Evolutionary conservation across 495 filamentous ascomycete genomes (phyloP).

Genomic region (Hamigera avellanea): DNA sequence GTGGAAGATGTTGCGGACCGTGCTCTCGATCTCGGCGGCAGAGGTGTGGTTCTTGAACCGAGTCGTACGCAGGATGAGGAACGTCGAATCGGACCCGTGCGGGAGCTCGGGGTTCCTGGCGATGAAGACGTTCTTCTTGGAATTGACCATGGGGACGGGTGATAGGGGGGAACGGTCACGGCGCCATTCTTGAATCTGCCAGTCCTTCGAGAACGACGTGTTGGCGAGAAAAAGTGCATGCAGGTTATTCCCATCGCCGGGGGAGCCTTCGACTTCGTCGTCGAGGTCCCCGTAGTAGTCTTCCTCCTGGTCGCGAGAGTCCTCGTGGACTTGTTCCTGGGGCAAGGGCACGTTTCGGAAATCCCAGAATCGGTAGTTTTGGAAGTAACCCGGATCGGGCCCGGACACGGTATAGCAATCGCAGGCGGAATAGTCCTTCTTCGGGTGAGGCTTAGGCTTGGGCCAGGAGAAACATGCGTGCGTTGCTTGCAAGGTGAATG

Average conservation of each 20-base stretch:
- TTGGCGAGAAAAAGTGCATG: conserved; percentile 19
- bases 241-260: conserved; percentile 1
- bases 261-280: conserved; percentile 16
- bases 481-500: background rate
- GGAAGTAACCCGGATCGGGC: conserved; percentile 41
- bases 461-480: background rate
- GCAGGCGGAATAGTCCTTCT: conserved; percentile 13
- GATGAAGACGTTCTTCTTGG: conserved; percentile 56
- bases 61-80: conserved; percentile 50
- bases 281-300: conserved; percentile 24
- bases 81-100: conserved; percentile 26
- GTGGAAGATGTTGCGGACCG: conserved; percentile 39
- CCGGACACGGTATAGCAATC: conserved; percentile 31
- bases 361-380: conserved; percentile 55
- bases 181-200: conserved; percentile 50
- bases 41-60: conserved; percentile 45
- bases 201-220: conserved; percentile 35
- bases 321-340: conserved; percentile 8
- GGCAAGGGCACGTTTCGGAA: conserved; percentile 38
- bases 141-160: conserved; percentile 46
- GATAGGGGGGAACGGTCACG: conserved; percentile 30
- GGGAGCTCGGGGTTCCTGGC: conserved; percentile 14
- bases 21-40: conserved; percentile 53
- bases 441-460: background rate
- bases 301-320: conserved; percentile 21